Base-by-base conservation (phyloP, 306 rosid species). In the Mucuna pruriens region DNA sequence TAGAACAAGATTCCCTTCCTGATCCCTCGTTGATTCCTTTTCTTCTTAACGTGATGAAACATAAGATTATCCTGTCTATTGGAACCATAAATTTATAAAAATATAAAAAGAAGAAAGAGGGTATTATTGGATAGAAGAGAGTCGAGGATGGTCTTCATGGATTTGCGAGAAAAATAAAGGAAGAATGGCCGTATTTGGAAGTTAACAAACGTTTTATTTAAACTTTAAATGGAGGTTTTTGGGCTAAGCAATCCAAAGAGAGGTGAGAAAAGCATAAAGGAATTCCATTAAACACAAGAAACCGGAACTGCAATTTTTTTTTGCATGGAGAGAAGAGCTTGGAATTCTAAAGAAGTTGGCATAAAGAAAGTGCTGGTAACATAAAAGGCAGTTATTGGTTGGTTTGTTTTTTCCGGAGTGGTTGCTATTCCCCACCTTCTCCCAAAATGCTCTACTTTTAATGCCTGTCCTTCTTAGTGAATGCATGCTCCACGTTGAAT, bases 261-360 rank as follows among this genome's bases (percentile, higher is more conserved):
- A 66, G 78, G 60, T 40, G 84, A 85, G 83, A 85, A 89, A 89
- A 89, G 92, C 88, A 84, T 69, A 87, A 91, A 91, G 91, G 85
- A 82, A 78, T 64, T 87, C 90, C 90, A 91, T 86, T 89, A 11
- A 87, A 92, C 92, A 84, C 90, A 89, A 86, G 86, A 87, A 82
- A 89, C 91, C 85, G 78, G 80, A 89, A 81, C 84, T 74, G 34
- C 74, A 46, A 48, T 84, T 78, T 2, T 73, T 71, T 55, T 76
- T 55, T 83, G 86, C 87, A 81, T 88, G 85, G 93, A 88, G 78
- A 76, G 63, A 57, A 84, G 95, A 86, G 91, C 93, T 79, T 84
- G 93, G 93, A 89, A 89, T 91, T 89, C 91, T 88, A 89, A 89
- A 91, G 96, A 81, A 60, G 77, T 48, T 80, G 20, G 44, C 83